These are phyloP conservation scores for Auricularia cornea DNA, from an alignment of 768 basidiomycete genomes.

Conservation along the genomic window DNA sequence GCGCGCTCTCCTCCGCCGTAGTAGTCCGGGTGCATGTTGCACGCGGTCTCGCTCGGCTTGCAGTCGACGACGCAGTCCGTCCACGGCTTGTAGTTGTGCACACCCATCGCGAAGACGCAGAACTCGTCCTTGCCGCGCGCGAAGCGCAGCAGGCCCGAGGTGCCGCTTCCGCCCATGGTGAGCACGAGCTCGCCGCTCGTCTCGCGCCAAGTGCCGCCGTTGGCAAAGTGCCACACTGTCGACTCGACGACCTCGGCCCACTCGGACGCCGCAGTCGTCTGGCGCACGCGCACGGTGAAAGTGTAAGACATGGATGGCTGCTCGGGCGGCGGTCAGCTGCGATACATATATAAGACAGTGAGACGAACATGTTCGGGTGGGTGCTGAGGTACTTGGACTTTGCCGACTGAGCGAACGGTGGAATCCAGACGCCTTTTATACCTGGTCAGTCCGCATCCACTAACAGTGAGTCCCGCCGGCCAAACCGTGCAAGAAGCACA, in stretches of 20 bases:
- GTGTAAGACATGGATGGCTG: conserved; percentile 13
- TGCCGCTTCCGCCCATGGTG: conserved; percentile 31
- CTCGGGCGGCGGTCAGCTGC: too few relatives aligned
- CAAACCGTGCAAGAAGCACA: too few relatives aligned
- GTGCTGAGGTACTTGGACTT: too few relatives aligned
- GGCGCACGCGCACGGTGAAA: conserved; percentile 13
- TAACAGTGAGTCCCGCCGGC: too few relatives aligned
- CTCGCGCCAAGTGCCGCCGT: conserved; percentile 25
- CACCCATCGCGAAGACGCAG: conserved; percentile 28
- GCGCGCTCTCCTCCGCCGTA: not conserved
- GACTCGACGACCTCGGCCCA: conserved; percentile 27
- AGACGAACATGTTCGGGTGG: too few relatives aligned
- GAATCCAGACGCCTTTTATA: too few relatives aligned
- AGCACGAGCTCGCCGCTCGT: conserved; percentile 17
- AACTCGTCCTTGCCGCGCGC: conserved; percentile 13
- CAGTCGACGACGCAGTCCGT: conserved; percentile 19
- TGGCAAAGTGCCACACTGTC: conserved; percentile 27
- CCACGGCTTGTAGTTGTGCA: conserved; percentile 34
- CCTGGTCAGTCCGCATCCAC: too few relatives aligned
- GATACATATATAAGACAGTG: too few relatives aligned
- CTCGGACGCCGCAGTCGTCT: conserved; percentile 8
- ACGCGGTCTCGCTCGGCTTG: not conserved
- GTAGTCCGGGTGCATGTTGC: not conserved
- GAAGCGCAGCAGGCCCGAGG: conserved; percentile 31
- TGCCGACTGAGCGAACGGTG: too few relatives aligned